Evolutionary conservation across 2,329 filamentous ascomycete species (phyloP).

Genomic region (Alternaria burnsii): DNA sequence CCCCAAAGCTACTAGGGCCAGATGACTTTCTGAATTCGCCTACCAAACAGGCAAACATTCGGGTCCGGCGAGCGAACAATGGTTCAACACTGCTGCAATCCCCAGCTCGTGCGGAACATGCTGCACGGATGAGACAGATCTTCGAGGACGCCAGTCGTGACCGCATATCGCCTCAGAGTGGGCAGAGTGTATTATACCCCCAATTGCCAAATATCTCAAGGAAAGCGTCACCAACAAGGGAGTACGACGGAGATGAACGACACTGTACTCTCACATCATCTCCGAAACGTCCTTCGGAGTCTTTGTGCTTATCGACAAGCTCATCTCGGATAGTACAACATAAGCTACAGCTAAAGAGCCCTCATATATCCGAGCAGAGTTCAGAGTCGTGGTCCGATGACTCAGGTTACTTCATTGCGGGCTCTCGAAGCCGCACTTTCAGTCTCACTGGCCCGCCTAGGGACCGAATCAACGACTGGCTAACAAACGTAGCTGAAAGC

Average conservation of each 20-base stretch:
- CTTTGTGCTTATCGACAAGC: slow-evolving; percentile 9
- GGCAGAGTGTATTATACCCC: slow-evolving; percentile 25
- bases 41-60: slow-evolving; percentile 28
- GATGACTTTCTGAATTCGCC: slow-evolving; percentile 4
- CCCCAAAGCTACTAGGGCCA: neutral
- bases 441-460: slow-evolving; percentile 3
- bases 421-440: slow-evolving; percentile 2
- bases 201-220: slow-evolving; percentile 37
- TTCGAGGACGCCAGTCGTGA: slow-evolving; percentile 32
- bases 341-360: neutral
- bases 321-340: neutral
- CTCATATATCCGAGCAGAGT: slow-evolving; percentile 12
- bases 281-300: slow-evolving; percentile 1
- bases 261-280: neutral
- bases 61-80: slow-evolving; percentile 33
- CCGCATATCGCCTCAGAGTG: neutral
- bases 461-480: slow-evolving; percentile 30
- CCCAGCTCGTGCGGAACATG: slow-evolving; percentile 41
- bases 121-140: slow-evolving; percentile 39
- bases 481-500: slow-evolving; percentile 14
- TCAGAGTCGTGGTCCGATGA: slow-evolving; percentile 43
- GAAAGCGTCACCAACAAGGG: slow-evolving; percentile 13
- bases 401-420: slow-evolving; percentile 31
- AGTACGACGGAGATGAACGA: neutral
- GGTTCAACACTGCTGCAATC: slow-evolving; percentile 32